Evolutionary conservation across 352 stramenopile genomes (phyloP), one percentile per base, ranked within the genome.

Genomic region (Phytophthora europaea): DNA sequence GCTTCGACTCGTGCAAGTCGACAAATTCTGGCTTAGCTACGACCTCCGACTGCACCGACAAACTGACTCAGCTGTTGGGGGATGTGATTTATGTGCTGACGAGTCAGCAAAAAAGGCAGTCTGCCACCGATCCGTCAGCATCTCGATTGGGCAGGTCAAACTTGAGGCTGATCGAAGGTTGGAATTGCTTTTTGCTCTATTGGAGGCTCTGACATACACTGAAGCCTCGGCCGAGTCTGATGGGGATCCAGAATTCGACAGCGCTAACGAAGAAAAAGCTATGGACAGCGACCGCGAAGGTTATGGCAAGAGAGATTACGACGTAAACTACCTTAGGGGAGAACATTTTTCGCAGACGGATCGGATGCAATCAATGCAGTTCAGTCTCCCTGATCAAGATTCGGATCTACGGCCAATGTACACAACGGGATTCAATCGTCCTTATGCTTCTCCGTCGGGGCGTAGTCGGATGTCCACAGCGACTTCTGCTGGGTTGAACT

Each of bases 111-210:
- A 87, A 47, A 76, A 76, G 34, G 75, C 83, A 23, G 72, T 85
- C 6, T 91, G 80, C 18, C 87, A 96, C 75, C 87, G 89, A 16
- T 87, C 81, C 10, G 61, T 96, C 12, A 75, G 71, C 18, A 79
- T 94, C 55, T 85, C 73, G 1, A 88, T 96, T 51, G 90, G 89
- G 7, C 89, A 96, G 77, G 84, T 97, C 16, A 97, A 97, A 52
- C 65, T 97, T 9, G 90, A 97, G 63, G 90, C 90, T 8, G 90
- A 97, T 69, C 82, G 90, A 52, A 76, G 90, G 15, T 75, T 97
- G 28, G 85, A 94, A 67, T 66, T 97, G 23, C 75, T 97, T 26
- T 97, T 94, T 51, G 89, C 90, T 7, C 45, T 97, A 9, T 67
- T 96, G 18, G 90, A 96, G 64, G 88, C 89, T 3, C 48, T 97